Conservation (phyloP, 352 stramenopile genomes). For the Globisporangium recalcitrans region DNA sequence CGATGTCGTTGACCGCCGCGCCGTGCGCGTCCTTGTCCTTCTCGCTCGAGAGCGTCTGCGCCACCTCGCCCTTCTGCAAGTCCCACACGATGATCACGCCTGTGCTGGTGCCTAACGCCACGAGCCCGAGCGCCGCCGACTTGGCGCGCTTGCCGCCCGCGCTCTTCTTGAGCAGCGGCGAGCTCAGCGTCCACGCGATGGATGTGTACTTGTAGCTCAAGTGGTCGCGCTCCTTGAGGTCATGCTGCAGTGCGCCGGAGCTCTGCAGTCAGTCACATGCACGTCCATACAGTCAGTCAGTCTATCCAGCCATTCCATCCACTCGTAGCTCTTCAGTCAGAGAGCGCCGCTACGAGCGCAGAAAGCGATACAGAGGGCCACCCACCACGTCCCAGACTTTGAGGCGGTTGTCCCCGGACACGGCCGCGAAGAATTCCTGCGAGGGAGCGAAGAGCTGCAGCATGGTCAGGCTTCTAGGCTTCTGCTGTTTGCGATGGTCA, state of each 20-base stretch:
- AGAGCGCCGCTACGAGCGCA: not conserved
- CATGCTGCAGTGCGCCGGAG: constrained; percentile 57
- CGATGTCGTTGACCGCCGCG: constrained; percentile 50
- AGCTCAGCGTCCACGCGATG: constrained; percentile 55
- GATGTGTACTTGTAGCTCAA: constrained; percentile 81
- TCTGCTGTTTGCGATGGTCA: constrained; percentile 11
- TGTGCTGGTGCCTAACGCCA: constrained; percentile 70
- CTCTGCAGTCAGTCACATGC: constrained; percentile 17
- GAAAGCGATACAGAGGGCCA: not conserved
- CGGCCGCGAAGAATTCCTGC: constrained; percentile 71
- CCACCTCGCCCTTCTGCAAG: constrained; percentile 58
- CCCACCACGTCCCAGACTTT: constrained; percentile 79
- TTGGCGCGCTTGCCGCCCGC: constrained; percentile 48
- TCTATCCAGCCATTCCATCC: not conserved
- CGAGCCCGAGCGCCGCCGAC: constrained; percentile 32
- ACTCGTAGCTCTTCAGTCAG: not conserved
- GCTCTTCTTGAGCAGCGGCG: constrained; percentile 27
- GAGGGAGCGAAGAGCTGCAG: constrained; percentile 75
- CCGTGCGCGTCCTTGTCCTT: constrained; percentile 39
- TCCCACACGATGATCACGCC: constrained; percentile 71
- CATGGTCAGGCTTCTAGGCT: constrained; percentile 13
- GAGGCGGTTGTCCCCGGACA: constrained; percentile 78
- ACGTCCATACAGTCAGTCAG: not conserved
- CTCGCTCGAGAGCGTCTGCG: constrained; percentile 47
- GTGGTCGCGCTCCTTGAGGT: constrained; percentile 81